A percentile compares a stretch with the other conserved stretches of the same genome.
These are phyloP conservation scores for Malassezia obtusa DNA, from an alignment of 1,284 basidiomycete genomes.

Conservation along the genomic window DNA sequence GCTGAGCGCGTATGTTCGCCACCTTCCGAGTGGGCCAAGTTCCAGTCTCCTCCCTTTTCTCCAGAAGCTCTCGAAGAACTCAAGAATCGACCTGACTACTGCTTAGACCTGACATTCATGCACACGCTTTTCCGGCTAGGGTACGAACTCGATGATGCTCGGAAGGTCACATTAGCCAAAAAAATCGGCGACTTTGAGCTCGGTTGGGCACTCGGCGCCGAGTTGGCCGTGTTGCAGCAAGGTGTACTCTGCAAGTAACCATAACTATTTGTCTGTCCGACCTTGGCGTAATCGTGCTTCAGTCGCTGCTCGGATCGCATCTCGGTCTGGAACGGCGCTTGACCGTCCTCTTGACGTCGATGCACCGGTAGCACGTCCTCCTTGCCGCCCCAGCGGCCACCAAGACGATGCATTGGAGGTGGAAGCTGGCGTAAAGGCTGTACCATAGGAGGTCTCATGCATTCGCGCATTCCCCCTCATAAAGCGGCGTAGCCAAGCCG, in stretches of 20 bases:
- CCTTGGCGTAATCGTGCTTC: slow-evolving; percentile 9
- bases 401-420: neutral
- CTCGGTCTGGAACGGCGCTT: neutral
- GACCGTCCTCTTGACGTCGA: neutral
- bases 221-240: slow-evolving; percentile 35
- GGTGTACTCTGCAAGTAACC: slow-evolving; percentile 29
- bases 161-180: slow-evolving; percentile 57
- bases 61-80: slow-evolving; percentile 62
- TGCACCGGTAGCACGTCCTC: neutral
- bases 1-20: slow-evolving; percentile 34
- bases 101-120: slow-evolving; percentile 92
- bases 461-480: neutral
- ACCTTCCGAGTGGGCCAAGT: slow-evolving; percentile 15
- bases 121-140: slow-evolving; percentile 67
- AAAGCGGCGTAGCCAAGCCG: neutral
- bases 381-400: neutral
- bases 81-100: slow-evolving; percentile 76
- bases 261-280: neutral
- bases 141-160: slow-evolving; percentile 53
- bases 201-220: slow-evolving; percentile 82
- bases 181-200: slow-evolving; percentile 82
- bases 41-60: slow-evolving; percentile 31
- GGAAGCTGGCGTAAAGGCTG: neutral
- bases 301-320: slow-evolving; percentile 8
- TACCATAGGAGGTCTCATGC: neutral